These are phyloP conservation scores for Lasiosphaeria miniovina DNA, from an alignment of 495 filamentous ascomycete genomes.

Conservation along the genomic window DNA sequence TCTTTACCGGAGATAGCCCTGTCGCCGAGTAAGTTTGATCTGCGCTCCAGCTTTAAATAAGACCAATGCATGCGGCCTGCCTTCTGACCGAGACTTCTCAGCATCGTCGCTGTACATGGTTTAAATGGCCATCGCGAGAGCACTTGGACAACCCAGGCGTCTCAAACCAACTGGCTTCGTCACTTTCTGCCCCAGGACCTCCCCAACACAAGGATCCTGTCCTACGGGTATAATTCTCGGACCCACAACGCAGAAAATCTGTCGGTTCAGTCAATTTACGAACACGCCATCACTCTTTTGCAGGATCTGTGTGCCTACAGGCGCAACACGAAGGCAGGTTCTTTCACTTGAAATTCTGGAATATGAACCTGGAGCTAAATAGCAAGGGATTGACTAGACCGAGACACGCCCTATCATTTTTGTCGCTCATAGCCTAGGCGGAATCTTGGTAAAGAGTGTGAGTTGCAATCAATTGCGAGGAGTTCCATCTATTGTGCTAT, in stretches of 20 bases:
- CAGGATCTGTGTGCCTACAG: conserved; percentile 12
- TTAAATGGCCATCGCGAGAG: conserved; percentile 13
- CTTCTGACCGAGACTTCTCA: not conserved
- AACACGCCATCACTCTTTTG: conserved; percentile 10
- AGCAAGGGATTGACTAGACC: not conserved
- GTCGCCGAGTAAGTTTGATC: not conserved
- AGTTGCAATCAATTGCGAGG: not conserved
- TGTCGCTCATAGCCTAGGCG: conserved; percentile 38
- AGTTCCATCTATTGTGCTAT: not conserved
- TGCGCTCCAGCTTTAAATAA: not conserved
- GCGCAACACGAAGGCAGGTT: conserved; percentile 8
- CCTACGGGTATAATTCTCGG: conserved; percentile 32
- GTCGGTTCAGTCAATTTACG: conserved; percentile 9
- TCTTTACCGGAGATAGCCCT: not conserved
- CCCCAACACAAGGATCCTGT: conserved; percentile 29
- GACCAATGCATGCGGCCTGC: not conserved
- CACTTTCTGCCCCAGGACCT: conserved; percentile 32
- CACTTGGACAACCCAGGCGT: conserved; percentile 11
- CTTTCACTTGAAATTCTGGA: not conserved
- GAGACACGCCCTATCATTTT: conserved; percentile 27
- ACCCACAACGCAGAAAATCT: conserved; percentile 9
- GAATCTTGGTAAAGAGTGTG: conserved; percentile 36
- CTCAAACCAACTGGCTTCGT: conserved; percentile 26
- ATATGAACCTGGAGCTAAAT: not conserved
- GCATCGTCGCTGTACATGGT: conserved; percentile 16